Evolutionary conservation across 257 asterid genomes (phyloP).

Genomic region (Lycium ferocissimum): DNA sequence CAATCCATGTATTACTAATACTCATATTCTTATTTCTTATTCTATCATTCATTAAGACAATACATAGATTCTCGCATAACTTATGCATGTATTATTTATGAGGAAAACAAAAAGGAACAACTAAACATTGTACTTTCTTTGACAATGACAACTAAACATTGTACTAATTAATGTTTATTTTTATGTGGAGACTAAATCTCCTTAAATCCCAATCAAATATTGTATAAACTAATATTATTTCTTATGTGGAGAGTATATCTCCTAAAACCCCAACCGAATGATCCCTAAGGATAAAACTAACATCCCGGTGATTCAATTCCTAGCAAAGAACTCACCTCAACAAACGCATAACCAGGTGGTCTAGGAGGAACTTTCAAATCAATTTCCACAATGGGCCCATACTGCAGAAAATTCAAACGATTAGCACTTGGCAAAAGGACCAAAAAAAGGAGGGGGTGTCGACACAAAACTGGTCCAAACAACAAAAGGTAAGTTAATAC

Average conservation of each 20-base stretch:
- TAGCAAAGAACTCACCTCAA: conserved; percentile 63
- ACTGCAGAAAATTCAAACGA: conserved; percentile 47
- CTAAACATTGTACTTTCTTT: too few species aligned
- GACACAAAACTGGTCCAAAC: conserved; percentile 10
- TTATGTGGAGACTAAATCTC: background rate
- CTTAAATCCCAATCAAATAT: background rate
- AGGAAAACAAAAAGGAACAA: background rate
- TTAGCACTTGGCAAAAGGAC: conserved; percentile 1
- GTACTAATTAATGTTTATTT: background rate
- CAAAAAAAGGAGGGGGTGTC: background rate
- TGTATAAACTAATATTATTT: background rate
- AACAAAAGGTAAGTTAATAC: background rate
- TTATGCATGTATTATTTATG: background rate
- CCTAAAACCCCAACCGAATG: background rate
- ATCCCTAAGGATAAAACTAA: background rate
- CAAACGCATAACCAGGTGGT: conserved; percentile 90
- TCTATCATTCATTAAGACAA: background rate
- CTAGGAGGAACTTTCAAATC: conserved; percentile 90
- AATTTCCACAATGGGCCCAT: conserved; percentile 72
- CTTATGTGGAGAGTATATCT: background rate
- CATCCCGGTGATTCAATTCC: background rate
- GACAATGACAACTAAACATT: background rate
- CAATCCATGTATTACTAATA: background rate
- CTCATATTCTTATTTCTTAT: background rate
- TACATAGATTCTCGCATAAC: background rate